Evolutionary conservation across 2,329 filamentous ascomycete genomes (phyloP), one percentile per base, ranked within the genome.

Genomic region (Fusarium coffeatum): DNA sequence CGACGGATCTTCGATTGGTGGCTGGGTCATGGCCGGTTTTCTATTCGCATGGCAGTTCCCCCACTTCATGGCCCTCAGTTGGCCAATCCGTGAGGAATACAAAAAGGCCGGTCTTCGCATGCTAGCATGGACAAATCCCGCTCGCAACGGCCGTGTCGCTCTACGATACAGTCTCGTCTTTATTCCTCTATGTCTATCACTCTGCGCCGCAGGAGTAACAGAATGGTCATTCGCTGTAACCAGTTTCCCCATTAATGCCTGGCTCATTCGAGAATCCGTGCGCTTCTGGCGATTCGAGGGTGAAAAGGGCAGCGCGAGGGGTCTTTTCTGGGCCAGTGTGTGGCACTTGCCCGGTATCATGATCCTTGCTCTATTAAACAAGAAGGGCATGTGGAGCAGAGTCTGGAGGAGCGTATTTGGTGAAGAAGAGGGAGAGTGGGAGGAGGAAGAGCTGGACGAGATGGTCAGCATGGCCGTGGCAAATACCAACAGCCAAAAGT

Each of bases 41-140:
- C 84, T 99, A 8, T 97, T 97, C 72, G 92, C 94, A 15, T 99
- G 96, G 96, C 95, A 99, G 78, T 98, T 99, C 77, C 94, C 96
- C 5, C 96, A 99, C 81, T 99, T 99, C 83, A 98, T 98, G 86
- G 92, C 94, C 2, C 85, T 99, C 23, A 94, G 92, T 48, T 97
- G 95, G 88, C 85, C 88, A 6, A 97, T 98, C 65, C 87, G 93
- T 22, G 90, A 97, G 11, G 96, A 99, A 79, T 99, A 99, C 84
- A 91, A 90, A 70, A 84, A 83, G 13, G 89, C 88, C 0, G 89
- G 89, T 11, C 86, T 91, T 76, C 85, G 86, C 68, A 92, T 92
- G 96, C 85, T 98, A 6, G 89, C 88, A 49, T 98, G 94, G 90
- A 90, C 92, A 8, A 95, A 98, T 78, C 93, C 94, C 1, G 89